Percentiles rank a stretch among this genome's conserved stretches.
These are phyloP conservation scores for Wickerhamiella hasegawae DNA, from an alignment of 805 yeast species.

Conservation along the genomic window DNA sequence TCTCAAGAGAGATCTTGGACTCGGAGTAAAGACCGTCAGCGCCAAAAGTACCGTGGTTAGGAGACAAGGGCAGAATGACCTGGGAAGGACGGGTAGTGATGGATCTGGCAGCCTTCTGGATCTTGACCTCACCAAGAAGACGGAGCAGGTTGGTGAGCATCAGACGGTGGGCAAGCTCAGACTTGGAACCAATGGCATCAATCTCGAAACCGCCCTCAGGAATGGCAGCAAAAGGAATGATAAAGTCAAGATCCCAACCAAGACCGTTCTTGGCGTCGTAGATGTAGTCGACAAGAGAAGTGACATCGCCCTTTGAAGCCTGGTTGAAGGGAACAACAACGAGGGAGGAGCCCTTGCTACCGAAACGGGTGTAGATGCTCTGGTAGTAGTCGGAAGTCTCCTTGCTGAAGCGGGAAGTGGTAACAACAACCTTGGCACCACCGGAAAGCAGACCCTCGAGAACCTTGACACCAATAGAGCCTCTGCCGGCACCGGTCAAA, in stretches of 20 bases:
- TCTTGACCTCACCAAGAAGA: conserved; percentile 78
- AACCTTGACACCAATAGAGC: conserved; percentile 96
- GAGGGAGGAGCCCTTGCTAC: conserved; percentile 82
- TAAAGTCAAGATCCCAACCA: conserved; percentile 94
- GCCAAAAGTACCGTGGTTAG: conserved; percentile 98
- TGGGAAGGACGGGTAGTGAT: conserved; percentile 96
- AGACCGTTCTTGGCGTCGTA: conserved; percentile 60
- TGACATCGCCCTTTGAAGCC: conserved; percentile 89
- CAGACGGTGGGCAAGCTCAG: conserved; percentile 96
- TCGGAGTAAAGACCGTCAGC: conserved; percentile 97
- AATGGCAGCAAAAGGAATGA: conserved; percentile 96
- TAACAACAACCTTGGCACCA: conserved; percentile 94
- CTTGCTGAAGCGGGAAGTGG: conserved; percentile 90
- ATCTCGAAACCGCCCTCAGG: conserved; percentile 97
- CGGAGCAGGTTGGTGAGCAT: conserved; percentile 94
- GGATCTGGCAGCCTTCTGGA: conserved; percentile 58
- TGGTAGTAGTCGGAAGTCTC: conserved; percentile 93
- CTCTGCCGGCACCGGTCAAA: conserved; percentile 97
- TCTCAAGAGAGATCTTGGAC: conserved; percentile 88
- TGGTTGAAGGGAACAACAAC: conserved; percentile 98
- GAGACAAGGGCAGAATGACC: conserved; percentile 89
- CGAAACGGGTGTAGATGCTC: conserved; percentile 77
- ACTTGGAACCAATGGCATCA: conserved; percentile 81
- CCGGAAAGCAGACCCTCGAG: conserved; percentile 90
- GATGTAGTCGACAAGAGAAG: conserved; percentile 68